Evolutionary conservation across 345 rosid species (phyloP).

Genomic region (Populus ilicifolia): DNA sequence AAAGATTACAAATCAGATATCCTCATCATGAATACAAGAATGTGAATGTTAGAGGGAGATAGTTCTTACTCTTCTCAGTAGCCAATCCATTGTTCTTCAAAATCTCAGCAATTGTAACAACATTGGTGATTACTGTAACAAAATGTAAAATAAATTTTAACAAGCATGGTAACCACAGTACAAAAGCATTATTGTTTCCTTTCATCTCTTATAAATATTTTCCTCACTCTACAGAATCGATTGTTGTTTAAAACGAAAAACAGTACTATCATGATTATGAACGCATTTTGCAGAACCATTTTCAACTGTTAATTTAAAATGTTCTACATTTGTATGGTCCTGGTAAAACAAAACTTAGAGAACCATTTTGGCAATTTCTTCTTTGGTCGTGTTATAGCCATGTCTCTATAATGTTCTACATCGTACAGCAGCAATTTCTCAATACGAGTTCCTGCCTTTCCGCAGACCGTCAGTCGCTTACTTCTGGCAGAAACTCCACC

Average conservation of each 20-base stretch:
- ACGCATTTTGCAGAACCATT: neutral
- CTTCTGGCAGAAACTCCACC: neutral
- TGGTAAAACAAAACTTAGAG: neutral
- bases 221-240: neutral
- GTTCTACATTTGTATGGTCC: neutral
- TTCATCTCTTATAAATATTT: neutral
- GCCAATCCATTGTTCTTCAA: slow-evolving; percentile 90
- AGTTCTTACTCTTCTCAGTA: slow-evolving; percentile 67
- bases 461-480: neutral
- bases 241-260: neutral
- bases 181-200: slow-evolving; percentile 14
- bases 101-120: slow-evolving; percentile 65
- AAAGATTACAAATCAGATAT: neutral
- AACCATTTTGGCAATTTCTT: neutral
- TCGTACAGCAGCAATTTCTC: neutral
- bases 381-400: neutral
- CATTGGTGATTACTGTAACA: slow-evolving; percentile 23
- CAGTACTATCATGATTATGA: neutral
- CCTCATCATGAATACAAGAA: neutral
- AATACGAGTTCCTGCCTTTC: neutral
- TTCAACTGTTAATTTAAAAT: neutral
- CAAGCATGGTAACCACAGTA: neutral
- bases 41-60: neutral
- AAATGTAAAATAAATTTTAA: neutral
- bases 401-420: neutral